Percentiles rank a stretch among this genome's conserved stretches.
Evolutionary conservation across 441 rosid species (phyloP).

Genomic region (Lepidium campestre): DNA sequence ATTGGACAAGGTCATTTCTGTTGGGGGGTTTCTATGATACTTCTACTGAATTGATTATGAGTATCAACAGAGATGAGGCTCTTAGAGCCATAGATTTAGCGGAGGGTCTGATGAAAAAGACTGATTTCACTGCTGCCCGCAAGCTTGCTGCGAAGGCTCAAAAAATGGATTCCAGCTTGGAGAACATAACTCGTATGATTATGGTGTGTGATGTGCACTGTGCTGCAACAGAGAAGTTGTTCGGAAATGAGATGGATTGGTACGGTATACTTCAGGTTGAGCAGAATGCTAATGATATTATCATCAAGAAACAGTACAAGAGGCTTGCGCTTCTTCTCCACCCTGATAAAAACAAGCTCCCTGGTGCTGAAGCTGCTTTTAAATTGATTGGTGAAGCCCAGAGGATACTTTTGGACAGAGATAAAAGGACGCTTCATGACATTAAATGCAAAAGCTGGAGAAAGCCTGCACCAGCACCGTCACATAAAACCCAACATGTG

Average conservation of each 20-base stretch:
- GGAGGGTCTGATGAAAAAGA: conserved; percentile 54
- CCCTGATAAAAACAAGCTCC: conserved; percentile 91
- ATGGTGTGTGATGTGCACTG: conserved; percentile 90
- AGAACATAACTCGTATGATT: conserved; percentile 68
- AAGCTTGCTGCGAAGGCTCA: conserved; percentile 63
- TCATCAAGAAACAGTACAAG: conserved; percentile 81
- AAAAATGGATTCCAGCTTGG: conserved; percentile 52
- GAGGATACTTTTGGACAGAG: conserved; percentile 68
- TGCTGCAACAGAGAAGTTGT: conserved; percentile 53
- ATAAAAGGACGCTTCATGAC: conserved; percentile 54
- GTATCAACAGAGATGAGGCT: conserved; percentile 89
- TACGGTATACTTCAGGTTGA: conserved; percentile 82
- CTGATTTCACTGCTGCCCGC: conserved; percentile 62
- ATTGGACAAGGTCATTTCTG: neutral
- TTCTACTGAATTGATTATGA: conserved; percentile 38
- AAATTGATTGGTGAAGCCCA: conserved; percentile 93
- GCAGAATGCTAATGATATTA: conserved; percentile 49
- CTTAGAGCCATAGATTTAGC: conserved; percentile 70
- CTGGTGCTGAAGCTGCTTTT: conserved; percentile 96
- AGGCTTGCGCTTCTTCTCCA: conserved; percentile 89
- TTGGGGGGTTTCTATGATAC: neutral
- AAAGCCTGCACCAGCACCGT: conserved; percentile 40
- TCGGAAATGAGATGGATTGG: conserved; percentile 83
- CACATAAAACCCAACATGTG: conserved; percentile 34
- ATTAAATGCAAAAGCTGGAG: conserved; percentile 34